These are phyloP conservation scores for Daldinia bambusicola DNA, from an alignment of 495 filamentous ascomycete species.

Conservation along the genomic window DNA sequence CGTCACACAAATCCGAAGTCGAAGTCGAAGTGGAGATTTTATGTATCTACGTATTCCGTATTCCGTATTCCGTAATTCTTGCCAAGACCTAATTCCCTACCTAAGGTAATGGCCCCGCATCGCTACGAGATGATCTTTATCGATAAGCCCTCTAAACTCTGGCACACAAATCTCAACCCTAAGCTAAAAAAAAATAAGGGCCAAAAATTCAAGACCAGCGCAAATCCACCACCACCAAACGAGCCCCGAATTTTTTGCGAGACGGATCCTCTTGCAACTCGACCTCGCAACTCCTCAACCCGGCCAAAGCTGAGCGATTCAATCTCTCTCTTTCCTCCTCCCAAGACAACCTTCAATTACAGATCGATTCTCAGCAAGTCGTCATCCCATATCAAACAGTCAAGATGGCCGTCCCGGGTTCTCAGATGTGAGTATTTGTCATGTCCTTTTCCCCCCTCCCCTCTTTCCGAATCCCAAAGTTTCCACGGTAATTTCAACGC, in stretches of 20 bases:
- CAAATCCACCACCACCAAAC: conserved; percentile 33
- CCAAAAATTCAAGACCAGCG: conserved; percentile 41
- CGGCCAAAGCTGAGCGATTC: conserved; percentile 30
- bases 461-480: not conserved
- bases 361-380: conserved; percentile 44
- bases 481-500: conserved; percentile 12
- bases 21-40: not conserved
- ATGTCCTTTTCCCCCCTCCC: conserved; percentile 7
- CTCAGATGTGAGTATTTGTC: conserved; percentile 63
- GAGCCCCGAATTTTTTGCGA: conserved; percentile 34
- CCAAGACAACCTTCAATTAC: conserved; percentile 25
- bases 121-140: conserved; percentile 1
- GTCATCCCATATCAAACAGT: conserved; percentile 46
- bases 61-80: too few species aligned
- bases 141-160: conserved; percentile 19
- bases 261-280: conserved; percentile 6
- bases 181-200: conserved; percentile 43
- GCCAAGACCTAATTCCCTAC: too few species aligned
- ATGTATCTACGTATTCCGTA: too few species aligned
- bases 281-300: conserved; percentile 5
- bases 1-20: conserved; percentile 1
- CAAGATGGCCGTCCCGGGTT: conserved; percentile 63
- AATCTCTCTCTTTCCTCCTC: not conserved
- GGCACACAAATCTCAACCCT: conserved; percentile 49
- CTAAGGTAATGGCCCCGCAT: not conserved